Evolutionary conservation across 257 asterid genomes (phyloP).

Genomic region (Parsonsia alboflavescens): DNA sequence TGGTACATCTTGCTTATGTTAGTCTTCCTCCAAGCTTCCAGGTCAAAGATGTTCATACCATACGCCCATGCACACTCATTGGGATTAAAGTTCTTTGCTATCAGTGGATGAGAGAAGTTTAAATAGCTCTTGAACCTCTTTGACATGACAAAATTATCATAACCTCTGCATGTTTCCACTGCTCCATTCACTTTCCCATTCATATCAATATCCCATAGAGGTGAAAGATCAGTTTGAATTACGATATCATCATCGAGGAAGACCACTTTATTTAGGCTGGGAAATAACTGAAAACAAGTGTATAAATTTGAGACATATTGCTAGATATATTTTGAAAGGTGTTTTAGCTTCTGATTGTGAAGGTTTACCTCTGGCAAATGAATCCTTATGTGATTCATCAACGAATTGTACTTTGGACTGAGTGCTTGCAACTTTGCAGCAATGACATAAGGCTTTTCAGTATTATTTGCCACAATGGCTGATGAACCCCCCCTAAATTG

Average conservation of each 20-base stretch:
- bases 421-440: conserved; percentile 95
- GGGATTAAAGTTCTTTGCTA: conserved; percentile 61
- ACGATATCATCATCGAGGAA: conserved; percentile 94
- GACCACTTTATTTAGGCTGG: conserved; percentile 71
- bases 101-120: conserved; percentile 90
- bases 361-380: conserved; percentile 82
- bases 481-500: conserved; percentile 90
- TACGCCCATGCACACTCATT: conserved; percentile 99
- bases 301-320: not conserved
- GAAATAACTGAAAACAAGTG: conserved; percentile 67
- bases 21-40: conserved; percentile 85
- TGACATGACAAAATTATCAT: conserved; percentile 85
- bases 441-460: conserved; percentile 67
- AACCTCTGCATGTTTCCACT: conserved; percentile 87
- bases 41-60: conserved; percentile 93
- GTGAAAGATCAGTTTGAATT: conserved; percentile 85
- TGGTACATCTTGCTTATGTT: conserved; percentile 73
- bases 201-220: conserved; percentile 91
- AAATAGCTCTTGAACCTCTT: conserved; percentile 78
- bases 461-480: conserved; percentile 74
- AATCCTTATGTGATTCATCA: conserved; percentile 91
- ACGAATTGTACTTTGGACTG: conserved; percentile 87
- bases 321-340: not conserved
- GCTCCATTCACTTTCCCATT: conserved; percentile 93
- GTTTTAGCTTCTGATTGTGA: not conserved